A percentile compares a stretch with the other conserved stretches of the same genome.
These are phyloP conservation scores for Penicillium rolfsii DNA, from an alignment of 2,329 filamentous ascomycete species.

Conservation along the genomic window DNA sequence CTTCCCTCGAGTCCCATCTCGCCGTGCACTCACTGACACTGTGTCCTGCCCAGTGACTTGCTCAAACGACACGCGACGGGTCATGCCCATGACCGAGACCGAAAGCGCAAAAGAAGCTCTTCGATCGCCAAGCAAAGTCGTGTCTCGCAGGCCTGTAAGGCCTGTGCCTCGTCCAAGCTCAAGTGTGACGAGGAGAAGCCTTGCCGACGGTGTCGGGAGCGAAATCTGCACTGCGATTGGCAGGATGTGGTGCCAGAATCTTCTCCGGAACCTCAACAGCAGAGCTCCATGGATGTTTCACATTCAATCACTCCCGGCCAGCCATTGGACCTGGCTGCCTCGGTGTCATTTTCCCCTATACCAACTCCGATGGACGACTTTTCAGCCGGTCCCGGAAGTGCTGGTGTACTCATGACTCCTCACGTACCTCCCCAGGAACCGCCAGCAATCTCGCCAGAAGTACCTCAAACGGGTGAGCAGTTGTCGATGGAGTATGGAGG, in stretches of 20 bases:
- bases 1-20: background rate
- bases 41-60: slow-evolving; percentile 43
- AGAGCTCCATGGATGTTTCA: slow-evolving; percentile 11
- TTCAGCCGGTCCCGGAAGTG: background rate
- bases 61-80: slow-evolving; percentile 55
- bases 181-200: slow-evolving; percentile 60
- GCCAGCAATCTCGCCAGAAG: slow-evolving; percentile 16
- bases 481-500: slow-evolving; percentile 23
- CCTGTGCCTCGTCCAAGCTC: slow-evolving; percentile 56
- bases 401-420: slow-evolving; percentile 12
- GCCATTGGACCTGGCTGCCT: slow-evolving; percentile 2
- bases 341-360: slow-evolving; percentile 22
- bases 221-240: slow-evolving; percentile 51
- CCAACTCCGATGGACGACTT: slow-evolving; percentile 22
- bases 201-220: slow-evolving; percentile 56
- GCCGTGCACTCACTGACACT: background rate
- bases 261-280: slow-evolving; percentile 23
- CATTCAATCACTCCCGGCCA: background rate
- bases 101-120: slow-evolving; percentile 32
- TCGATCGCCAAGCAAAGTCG: slow-evolving; percentile 36
- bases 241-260: slow-evolving; percentile 25
- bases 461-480: slow-evolving; percentile 15
- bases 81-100: slow-evolving; percentile 40
- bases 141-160: slow-evolving; percentile 56
- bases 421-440: slow-evolving; percentile 13